These are phyloP conservation scores for Pulveroboletus sp. DNA, from an alignment of 768 basidiomycete species.

Conservation along the genomic window DNA sequence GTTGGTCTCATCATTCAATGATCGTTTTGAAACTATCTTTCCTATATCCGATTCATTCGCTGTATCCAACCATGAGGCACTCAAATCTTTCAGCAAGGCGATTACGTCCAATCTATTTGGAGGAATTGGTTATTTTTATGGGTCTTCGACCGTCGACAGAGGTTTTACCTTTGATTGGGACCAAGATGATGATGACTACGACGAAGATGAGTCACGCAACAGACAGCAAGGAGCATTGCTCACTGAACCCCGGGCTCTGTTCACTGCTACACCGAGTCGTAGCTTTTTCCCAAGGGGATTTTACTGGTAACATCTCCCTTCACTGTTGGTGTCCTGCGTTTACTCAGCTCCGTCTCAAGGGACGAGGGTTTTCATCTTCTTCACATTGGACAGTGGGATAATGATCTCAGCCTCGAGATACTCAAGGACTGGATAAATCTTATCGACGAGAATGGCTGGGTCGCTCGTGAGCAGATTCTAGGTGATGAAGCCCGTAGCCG, in stretches of 20 bases:
- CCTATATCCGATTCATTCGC: constrained; percentile 58
- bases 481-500: constrained; percentile 96
- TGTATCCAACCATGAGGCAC: constrained; percentile 40
- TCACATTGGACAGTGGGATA: constrained; percentile 91
- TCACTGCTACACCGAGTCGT: constrained; percentile 92
- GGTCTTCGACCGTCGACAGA: constrained; percentile 79
- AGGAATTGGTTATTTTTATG: constrained; percentile 94
- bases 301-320: constrained; percentile 67
- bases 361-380: constrained; percentile 96
- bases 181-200: constrained; percentile 42
- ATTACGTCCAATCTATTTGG: constrained; percentile 90
- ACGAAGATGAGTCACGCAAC: constrained; percentile 36
- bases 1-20: constrained; percentile 53
- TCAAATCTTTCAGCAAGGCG: constrained; percentile 76
- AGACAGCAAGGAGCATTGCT: constrained; percentile 51
- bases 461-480: constrained; percentile 92
- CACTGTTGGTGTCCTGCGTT: background rate
- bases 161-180: constrained; percentile 92
- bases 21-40: constrained; percentile 66
- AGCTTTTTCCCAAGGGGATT: constrained; percentile 98
- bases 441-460: constrained; percentile 94
- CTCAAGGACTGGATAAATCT: constrained; percentile 85
- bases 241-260: constrained; percentile 68
- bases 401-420: constrained; percentile 86
- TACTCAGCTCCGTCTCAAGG: constrained; percentile 40